Evolutionary conservation across 116 monocot genomes (phyloP).

Genomic region (Cymodocea nodosa): DNA sequence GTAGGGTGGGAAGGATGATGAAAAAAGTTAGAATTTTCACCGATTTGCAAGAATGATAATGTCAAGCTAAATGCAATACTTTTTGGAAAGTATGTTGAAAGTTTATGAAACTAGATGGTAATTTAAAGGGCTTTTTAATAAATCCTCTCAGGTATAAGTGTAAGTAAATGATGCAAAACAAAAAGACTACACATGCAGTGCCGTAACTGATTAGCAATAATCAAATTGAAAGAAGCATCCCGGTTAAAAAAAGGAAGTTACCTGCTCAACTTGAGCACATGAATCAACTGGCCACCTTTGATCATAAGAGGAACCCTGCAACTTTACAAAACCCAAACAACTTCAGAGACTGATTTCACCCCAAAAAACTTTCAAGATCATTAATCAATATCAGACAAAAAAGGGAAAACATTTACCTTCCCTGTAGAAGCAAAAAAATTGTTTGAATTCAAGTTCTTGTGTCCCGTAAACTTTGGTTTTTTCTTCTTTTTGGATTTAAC

Average conservation of each 20-base stretch:
- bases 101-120: no score
- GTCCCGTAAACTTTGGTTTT: conserved; percentile 57
- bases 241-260: conserved; percentile 5
- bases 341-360: background rate
- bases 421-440: conserved; percentile 39
- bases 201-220: no score
- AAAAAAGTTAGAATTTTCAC: no score
- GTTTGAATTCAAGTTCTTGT: conserved; percentile 32
- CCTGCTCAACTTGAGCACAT: conserved; percentile 66
- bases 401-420: conserved; percentile 54
- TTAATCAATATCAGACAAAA: conserved; percentile 1
- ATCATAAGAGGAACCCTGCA: conserved; percentile 60
- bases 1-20: no score
- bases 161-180: no score
- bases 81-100: no score
- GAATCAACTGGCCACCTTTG: conserved; percentile 55
- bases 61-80: no score
- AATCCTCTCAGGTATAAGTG: no score
- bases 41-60: no score
- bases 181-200: no score
- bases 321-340: conserved; percentile 6
- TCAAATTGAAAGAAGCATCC: no score
- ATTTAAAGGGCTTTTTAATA: no score
- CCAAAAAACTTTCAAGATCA: background rate
- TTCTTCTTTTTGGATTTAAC: conserved; percentile 74